Base-by-base conservation (phyloP, 2,329 filamentous ascomycete species). In the Xylaria multiplex region DNA sequence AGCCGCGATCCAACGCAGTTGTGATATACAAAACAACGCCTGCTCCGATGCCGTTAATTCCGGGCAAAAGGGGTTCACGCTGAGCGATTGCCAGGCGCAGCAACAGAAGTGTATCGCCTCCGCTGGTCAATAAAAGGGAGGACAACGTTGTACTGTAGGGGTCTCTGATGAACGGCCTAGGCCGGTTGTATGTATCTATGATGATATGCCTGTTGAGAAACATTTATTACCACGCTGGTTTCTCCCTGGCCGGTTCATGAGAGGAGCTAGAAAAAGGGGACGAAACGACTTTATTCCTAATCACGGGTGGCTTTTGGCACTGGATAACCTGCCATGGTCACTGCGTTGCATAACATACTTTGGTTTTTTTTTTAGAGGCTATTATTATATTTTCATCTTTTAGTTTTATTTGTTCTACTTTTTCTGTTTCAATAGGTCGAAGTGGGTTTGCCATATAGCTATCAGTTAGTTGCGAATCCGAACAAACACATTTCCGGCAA, bases 11-110 rank as follows among this genome's bases (percentile, higher is more conserved):
- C 84, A 89, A 77, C 82, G 89, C 53, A 84, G 86, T 42, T 91
- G 89, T 74, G 83, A 88, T 67, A 84, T 89, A 65, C 87, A 90
- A 79, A 85, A 88, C 79, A 90, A 89, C 72, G 78, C 76, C 3
- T 91, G 89, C 72, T 80, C 84, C 13, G 79, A 88, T 68, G 83
- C 83, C 32, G 85, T 84, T 63, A 90, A 90, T 76, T 71, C 78
- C 13, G 85, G 86, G 4, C 6, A 56, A 77, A 70, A 80, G 14
- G 81, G 80, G 46, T 75, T 81, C 65, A 79, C 77, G 3, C 77
- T 84, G 32, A 68, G 73, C n/a, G 83, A 88, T 62, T 91, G 88
- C 79, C 80, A 84, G 67, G 72, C 78, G 4, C 88, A 91, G 77
- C 81, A 68, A 5, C 55, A 72, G 59, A 45, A 66, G 40, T 77